phyloP scores from a whole-genome alignment of 331 rosid species.

The Acacia concinna region DNA sequence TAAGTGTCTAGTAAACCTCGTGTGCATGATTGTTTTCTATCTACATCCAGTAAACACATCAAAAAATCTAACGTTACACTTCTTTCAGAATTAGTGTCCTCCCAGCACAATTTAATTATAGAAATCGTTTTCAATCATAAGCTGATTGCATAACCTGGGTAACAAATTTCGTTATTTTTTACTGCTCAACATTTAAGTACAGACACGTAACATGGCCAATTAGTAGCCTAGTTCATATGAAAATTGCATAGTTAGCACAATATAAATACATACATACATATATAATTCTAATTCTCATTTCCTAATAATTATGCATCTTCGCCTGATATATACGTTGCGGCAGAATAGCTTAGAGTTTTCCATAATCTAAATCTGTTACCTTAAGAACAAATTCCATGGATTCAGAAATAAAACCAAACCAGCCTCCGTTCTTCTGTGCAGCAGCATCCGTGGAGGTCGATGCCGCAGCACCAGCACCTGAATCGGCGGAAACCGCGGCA shows the following conservation, averaged over 20 bases:
- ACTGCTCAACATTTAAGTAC: neutral
- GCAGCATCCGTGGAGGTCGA: constrained; percentile 49
- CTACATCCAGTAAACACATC: neutral
- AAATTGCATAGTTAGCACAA: neutral
- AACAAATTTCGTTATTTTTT: neutral
- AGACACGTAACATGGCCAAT: neutral
- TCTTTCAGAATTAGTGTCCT: neutral
- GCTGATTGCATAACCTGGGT: neutral
- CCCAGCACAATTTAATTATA: neutral
- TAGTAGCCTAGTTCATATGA: neutral
- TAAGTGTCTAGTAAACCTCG: neutral
- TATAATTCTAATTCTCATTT: neutral
- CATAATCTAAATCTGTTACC: constrained; percentile 41
- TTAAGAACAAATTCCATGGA: constrained; percentile 87
- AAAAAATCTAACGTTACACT: constrained; percentile 1
- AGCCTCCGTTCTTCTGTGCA: constrained; percentile 81
- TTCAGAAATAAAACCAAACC: constrained; percentile 94
- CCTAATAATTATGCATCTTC: neutral
- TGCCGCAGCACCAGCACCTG: constrained; percentile 38
- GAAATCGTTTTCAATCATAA: constrained; percentile 6
- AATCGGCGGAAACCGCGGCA: constrained; percentile 70
- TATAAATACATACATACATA: neutral
- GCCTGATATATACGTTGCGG: neutral
- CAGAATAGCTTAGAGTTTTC: neutral
- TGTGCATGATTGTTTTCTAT: neutral